Conservation (phyloP, 495 filamentous ascomycete genomes). For the Arthonia radiata region DNA sequence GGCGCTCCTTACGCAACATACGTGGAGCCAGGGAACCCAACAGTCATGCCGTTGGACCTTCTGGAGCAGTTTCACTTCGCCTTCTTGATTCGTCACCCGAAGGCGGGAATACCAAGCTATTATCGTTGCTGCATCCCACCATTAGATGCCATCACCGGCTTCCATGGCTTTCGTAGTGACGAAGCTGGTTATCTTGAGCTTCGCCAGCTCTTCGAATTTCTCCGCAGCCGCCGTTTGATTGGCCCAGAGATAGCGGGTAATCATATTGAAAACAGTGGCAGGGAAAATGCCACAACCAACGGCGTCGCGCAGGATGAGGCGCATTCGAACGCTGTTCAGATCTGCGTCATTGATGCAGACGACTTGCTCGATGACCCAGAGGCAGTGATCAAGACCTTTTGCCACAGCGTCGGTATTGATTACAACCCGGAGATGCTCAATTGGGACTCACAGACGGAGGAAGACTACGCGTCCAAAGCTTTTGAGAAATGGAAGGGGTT, state of each 20-base stretch:
- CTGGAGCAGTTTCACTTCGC: conserved; percentile 67
- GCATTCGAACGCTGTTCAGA: conserved; percentile 18
- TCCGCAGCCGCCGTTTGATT: conserved; percentile 33
- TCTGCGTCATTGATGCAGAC: conserved; percentile 87
- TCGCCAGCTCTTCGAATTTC: conserved; percentile 61
- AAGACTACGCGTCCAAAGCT: conserved; percentile 31
- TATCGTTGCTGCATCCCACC: conserved; percentile 92
- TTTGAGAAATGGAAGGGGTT: conserved; percentile 97
- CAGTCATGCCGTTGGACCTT: conserved; percentile 46
- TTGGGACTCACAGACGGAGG: conserved; percentile 53
- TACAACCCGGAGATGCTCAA: conserved; percentile 49
- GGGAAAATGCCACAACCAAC: conserved; percentile 10
- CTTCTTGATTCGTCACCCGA: conserved; percentile 92
- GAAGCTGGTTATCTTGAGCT: conserved; percentile 86
- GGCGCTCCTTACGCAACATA: conserved; percentile 33
- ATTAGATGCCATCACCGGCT: conserved; percentile 54
- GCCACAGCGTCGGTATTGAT: conserved; percentile 46
- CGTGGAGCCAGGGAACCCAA: conserved; percentile 45
- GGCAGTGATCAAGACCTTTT: conserved; percentile 49
- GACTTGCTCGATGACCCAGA: conserved; percentile 68
- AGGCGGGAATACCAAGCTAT: conserved; percentile 67
- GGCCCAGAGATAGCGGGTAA: conserved; percentile 31
- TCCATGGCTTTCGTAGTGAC: conserved; percentile 55
- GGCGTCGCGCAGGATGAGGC: conserved; percentile 1
- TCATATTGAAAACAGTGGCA: conserved; percentile 7